A percentile compares a stretch with the other conserved stretches of the same genome.
Evolutionary conservation across 1,139 yeast species (phyloP).

Genomic region (Cylindricascospora bacillispora): DNA sequence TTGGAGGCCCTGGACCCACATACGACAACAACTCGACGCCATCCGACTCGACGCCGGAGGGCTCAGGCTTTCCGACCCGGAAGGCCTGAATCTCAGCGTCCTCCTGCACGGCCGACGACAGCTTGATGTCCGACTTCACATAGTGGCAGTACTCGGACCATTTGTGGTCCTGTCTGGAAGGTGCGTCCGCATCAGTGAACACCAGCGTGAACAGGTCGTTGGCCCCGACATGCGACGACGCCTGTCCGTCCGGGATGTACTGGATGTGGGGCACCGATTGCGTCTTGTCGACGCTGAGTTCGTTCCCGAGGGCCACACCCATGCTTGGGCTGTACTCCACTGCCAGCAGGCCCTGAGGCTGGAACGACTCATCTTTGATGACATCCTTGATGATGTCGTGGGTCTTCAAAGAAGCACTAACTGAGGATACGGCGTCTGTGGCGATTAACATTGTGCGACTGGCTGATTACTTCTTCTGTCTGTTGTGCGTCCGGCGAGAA

Average conservation of each 20-base stretch:
- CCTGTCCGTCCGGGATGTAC: constrained; percentile 27
- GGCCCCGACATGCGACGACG: constrained; percentile 28
- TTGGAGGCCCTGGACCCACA: constrained; percentile 78
- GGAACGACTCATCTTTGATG: constrained; percentile 16
- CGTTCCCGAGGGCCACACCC: constrained; percentile 73
- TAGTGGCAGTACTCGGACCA: constrained; percentile 86
- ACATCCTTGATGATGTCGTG: constrained; percentile 24
- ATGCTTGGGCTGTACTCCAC: constrained; percentile 39
- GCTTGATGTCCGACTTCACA: constrained; percentile 49
- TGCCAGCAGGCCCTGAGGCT: constrained; percentile 26
- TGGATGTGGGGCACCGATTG: constrained; percentile 54
- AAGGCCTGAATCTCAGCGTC: constrained; percentile 22
- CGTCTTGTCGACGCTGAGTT: constrained; percentile 49
- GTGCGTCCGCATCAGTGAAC: constrained; percentile 91
- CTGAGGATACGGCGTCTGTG: too few relatives aligned
- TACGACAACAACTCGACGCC: constrained; percentile 31
- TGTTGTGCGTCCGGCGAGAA: too few relatives aligned
- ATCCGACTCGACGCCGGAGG: constrained; percentile 5
- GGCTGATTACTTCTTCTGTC: too few relatives aligned
- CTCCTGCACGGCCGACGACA: constrained; percentile 9
- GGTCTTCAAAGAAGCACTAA: constrained; percentile 16
- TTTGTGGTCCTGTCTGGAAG: constrained; percentile 64
- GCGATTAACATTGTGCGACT: too few relatives aligned
- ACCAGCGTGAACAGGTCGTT: constrained; percentile 45
- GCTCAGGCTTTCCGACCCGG: background rate